phyloP scores from a whole-genome alignment of 768 basidiomycete genomes.

The Kwoniella dendrophila region DNA sequence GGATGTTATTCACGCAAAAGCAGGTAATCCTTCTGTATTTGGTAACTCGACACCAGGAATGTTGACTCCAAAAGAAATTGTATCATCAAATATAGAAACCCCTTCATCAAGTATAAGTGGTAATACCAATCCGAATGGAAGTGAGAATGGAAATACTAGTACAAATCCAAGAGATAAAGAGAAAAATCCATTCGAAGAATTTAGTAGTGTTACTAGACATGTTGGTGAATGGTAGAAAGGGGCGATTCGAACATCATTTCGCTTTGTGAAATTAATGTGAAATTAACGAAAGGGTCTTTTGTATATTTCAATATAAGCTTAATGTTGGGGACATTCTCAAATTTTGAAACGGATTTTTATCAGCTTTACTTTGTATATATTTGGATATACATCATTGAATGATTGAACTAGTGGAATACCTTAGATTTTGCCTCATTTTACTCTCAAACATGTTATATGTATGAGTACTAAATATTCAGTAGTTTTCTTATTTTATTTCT shows the following conservation, averaged over 20 bases:
- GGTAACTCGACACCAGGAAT: constrained; percentile 52
- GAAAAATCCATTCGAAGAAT: constrained; percentile 78
- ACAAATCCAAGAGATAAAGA: constrained; percentile 49
- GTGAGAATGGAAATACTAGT: constrained; percentile 1
- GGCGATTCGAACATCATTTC: background rate
- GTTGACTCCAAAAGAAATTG: constrained; percentile 54
- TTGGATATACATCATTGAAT: no score
- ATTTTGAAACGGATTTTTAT: no score
- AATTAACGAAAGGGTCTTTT: no score
- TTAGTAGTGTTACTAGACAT: constrained; percentile 77
- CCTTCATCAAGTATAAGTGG: constrained; percentile 10
- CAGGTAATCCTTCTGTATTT: constrained; percentile 52
- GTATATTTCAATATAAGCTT: no score
- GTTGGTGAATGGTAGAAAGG: constrained; percentile 45
- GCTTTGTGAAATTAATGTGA: no score
- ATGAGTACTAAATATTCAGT: no score
- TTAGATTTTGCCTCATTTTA: no score
- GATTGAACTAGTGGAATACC: no score
- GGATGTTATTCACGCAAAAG: constrained; percentile 55
- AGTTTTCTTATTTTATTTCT: no score
- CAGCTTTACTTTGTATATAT: no score
- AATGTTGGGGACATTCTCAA: no score
- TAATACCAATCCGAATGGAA: background rate
- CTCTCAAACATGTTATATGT: no score
- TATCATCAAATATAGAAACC: constrained; percentile 6